phyloP scores from a whole-genome alignment of 495 filamentous ascomycete genomes.

The Penicillium pancosmium region DNA sequence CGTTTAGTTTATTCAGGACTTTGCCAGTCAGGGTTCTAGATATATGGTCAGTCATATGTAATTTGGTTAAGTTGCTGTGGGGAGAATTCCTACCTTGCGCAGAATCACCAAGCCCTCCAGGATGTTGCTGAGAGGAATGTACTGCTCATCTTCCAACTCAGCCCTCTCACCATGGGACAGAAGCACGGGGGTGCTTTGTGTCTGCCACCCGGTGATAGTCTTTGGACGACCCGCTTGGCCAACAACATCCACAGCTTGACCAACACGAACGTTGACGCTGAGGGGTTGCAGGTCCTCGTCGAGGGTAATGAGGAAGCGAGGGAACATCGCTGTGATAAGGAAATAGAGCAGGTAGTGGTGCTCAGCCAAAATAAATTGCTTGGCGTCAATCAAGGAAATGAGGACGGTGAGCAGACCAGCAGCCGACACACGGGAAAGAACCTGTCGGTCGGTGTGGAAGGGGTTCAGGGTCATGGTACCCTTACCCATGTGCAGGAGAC shows the following conservation, averaged over 20 bases:
- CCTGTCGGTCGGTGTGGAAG: constrained; percentile 97
- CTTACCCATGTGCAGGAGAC: constrained; percentile 98
- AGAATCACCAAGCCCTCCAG: constrained; percentile 95
- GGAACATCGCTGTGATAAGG: constrained; percentile 96
- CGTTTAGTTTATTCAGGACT: constrained; percentile 37
- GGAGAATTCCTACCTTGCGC: constrained; percentile 72
- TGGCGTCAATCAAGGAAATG: constrained; percentile 90
- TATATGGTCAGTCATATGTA: constrained; percentile 27
- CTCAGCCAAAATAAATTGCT: constrained; percentile 86
- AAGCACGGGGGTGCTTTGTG: constrained; percentile 95
- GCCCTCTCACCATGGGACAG: constrained; percentile 91
- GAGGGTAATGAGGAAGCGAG: constrained; percentile 91
- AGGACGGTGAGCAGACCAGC: constrained; percentile 89
- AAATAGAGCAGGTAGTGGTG: constrained; percentile 97
- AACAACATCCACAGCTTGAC: constrained; percentile 97
- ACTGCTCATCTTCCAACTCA: constrained; percentile 97
- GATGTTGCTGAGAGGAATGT: constrained; percentile 84
- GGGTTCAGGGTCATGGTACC: constrained; percentile 93
- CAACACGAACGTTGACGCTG: constrained; percentile 93
- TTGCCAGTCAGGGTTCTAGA: constrained; percentile 59
- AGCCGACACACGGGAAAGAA: constrained; percentile 87
- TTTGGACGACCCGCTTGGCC: constrained; percentile 96
- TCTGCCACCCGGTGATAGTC: constrained; percentile 99
- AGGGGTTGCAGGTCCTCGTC: constrained; percentile 93
- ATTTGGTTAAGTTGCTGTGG: neutral